phyloP scores from a whole-genome alignment of 1,139 yeast genomes.

The Debaryomyces fabryi region DNA sequence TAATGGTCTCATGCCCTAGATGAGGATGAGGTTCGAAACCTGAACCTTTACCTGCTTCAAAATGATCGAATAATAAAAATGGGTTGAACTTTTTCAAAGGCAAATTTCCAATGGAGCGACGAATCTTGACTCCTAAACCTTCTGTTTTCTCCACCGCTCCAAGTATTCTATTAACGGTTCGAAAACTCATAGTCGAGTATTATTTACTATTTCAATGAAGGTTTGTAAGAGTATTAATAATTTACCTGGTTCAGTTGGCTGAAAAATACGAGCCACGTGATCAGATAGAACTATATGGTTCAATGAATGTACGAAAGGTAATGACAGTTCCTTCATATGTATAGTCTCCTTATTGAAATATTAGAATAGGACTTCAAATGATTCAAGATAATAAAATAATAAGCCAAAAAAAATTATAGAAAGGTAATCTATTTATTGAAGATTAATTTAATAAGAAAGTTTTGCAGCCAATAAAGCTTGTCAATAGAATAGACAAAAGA shows the following conservation, averaged over 20 bases:
- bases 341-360: no score
- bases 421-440: not conserved
- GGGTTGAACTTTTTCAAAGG: conserved; percentile 76
- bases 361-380: no score
- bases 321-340: no score
- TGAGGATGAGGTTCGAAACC: conserved; percentile 96
- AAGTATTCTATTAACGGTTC: conserved; percentile 62
- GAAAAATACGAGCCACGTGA: not conserved
- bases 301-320: no score
- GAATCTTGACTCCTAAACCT: conserved; percentile 87
- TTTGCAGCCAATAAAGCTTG: not conserved
- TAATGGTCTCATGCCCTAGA: conserved; percentile 86
- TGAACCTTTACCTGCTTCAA: conserved; percentile 50
- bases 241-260: not conserved
- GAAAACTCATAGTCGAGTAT: conserved; percentile 17
- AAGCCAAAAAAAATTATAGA: no score
- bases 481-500: not conserved
- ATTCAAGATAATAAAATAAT: no score
- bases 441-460: not conserved
- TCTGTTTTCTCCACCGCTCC: conserved; percentile 76
- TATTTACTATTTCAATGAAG: not conserved
- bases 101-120: conserved; percentile 77
- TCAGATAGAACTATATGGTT: not conserved
- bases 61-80: conserved; percentile 83
- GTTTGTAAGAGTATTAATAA: not conserved